Evolutionary conservation across 2,329 filamentous ascomycete genomes (phyloP).

Genomic region (Chalaropsis ovoidea): DNA sequence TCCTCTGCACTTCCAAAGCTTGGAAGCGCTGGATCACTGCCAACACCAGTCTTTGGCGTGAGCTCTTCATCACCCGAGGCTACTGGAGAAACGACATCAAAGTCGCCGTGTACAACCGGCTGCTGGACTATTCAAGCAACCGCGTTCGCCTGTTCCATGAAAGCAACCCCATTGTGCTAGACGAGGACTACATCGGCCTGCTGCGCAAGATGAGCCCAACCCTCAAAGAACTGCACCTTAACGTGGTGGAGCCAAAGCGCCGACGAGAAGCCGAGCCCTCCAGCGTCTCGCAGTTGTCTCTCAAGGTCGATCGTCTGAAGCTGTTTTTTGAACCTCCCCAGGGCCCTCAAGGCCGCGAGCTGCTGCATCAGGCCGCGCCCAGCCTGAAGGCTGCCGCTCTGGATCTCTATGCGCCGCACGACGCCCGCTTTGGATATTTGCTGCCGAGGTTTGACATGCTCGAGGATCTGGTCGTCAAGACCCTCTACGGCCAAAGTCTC

Average conservation of each 20-base stretch:
- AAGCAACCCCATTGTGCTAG: not conserved
- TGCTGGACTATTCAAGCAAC: conserved; percentile 5
- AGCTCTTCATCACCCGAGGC: not conserved
- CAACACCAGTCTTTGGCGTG: conserved; percentile 8
- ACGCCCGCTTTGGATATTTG: too few relatives aligned
- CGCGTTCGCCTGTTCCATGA: not conserved
- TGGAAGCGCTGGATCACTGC: conserved; percentile 12
- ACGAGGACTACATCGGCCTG: not conserved
- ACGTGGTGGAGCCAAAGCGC: not conserved
- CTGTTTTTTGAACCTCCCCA: not conserved
- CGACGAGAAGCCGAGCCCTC: not conserved
- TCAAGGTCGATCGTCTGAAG: not conserved
- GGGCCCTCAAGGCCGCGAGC: not conserved
- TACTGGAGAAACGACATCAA: not conserved
- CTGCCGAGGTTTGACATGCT: not conserved
- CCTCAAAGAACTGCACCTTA: not conserved
- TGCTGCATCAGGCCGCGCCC: not conserved
- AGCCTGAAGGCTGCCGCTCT: too few relatives aligned
- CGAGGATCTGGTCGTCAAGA: not conserved
- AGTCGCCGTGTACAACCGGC: not conserved
- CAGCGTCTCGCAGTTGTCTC: not conserved
- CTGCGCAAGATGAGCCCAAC: not conserved
- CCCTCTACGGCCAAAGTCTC: not conserved
- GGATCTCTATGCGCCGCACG: too few relatives aligned
- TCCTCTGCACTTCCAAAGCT: conserved; percentile 3